Evolutionary conservation across 441 rosid genomes (phyloP), one percentile per base, ranked within the genome.

Genomic region (Aquilaria agallochum): DNA sequence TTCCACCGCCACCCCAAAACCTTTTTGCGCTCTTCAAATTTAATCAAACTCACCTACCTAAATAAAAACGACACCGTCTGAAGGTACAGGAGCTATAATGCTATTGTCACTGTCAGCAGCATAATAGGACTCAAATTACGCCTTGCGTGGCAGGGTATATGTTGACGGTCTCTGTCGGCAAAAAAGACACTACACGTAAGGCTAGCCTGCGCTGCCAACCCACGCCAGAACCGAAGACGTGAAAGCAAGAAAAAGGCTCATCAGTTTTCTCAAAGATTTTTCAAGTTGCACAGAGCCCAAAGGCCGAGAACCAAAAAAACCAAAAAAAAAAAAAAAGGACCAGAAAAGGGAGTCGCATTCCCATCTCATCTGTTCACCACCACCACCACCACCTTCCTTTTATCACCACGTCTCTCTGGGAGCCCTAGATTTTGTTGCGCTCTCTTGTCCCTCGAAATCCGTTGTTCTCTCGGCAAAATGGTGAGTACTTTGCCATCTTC

Each of bases 401-500:
- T 68, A 72, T 61, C 59, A 20, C 61, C 40, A 53, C 61, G 11
- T 2, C 46, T 11, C 9, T 9, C 31, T 8, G 33, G 9, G 46
- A 63, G 75, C 68, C 72, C 79, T 74, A 76, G 68, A 74, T 74
- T 76, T 67, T 74, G 75, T 76, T 76, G 11, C 45, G 32, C 20
- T 40, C 32, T 64, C 52, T 63, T 52, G 46, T 52, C 46, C 45
- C 47, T 71, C 54, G 62, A 20, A 68, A 12, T 57, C 72, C 50
- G 0, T 65, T 55, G 47, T 60, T 73, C 56, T 64, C 66, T 50
- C 55, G 63, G 36, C 14, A 63, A 68, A 74, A 79, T 79, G 83
- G 83, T 76, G 69, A 68, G 75, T 50, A 4, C 60, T 47, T 42
- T 32, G 30, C 14, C 65, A 49, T 33, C 30, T 15, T 53, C 8